phyloP scores from a whole-genome alignment of 495 filamentous ascomycete genomes.

The Aspergillus olivimuriae region DNA sequence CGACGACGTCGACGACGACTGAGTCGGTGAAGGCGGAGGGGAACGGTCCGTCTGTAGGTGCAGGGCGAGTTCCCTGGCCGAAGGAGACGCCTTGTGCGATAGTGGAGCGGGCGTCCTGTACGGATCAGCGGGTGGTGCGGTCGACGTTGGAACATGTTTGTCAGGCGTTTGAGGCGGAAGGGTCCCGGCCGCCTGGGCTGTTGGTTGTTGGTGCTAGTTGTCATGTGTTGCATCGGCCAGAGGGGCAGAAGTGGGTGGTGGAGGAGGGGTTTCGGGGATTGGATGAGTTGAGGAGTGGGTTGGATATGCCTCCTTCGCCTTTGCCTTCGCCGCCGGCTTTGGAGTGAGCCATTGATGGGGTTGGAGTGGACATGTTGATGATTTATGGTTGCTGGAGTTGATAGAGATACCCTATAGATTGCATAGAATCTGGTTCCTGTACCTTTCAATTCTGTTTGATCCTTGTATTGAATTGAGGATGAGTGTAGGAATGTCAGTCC shows the following conservation, averaged over 20 bases:
- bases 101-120: conserved; percentile 87
- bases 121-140: conserved; percentile 87
- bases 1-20: no score
- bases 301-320: neutral
- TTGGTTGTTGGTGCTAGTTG: conserved; percentile 85
- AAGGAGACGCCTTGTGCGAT: conserved; percentile 78
- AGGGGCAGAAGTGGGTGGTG: conserved; percentile 67
- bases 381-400: conserved; percentile 3
- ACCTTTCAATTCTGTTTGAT: neutral
- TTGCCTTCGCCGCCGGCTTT: no score
- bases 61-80: conserved; percentile 40
- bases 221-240: conserved; percentile 56
- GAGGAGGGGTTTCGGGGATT: conserved; percentile 82
- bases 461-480: neutral
- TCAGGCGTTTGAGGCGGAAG: conserved; percentile 81
- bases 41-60: no score
- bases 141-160: conserved; percentile 74
- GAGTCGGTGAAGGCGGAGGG: no score
- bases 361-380: neutral
- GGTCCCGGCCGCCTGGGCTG: conserved; percentile 82
- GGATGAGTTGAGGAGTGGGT: conserved; percentile 21
- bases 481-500: neutral
- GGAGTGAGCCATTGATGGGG: neutral
- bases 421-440: neutral
- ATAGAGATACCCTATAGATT: conserved; percentile 14